Evolutionary conservation across 108 stramenopile species (phyloP).

Genomic region (Cyclotella baltica): DNA sequence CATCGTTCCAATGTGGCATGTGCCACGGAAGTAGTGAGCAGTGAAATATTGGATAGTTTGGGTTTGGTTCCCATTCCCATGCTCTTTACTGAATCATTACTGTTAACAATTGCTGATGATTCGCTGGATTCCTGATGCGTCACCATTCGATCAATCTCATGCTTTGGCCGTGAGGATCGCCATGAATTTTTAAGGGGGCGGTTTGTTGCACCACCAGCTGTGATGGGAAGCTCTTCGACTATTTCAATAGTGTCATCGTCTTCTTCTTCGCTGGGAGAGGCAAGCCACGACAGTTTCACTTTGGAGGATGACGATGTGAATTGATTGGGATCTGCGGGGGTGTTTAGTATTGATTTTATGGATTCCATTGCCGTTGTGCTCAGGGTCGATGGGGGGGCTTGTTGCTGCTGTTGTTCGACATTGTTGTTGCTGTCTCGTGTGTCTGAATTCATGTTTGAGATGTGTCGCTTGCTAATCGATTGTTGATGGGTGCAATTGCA

Average conservation of each 20-base stretch:
- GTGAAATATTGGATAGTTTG: conserved; percentile 33
- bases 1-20: conserved; percentile 44
- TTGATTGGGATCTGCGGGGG: background rate
- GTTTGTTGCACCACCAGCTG: background rate
- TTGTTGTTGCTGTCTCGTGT: background rate
- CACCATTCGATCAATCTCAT: background rate
- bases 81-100: background rate
- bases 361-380: conserved; percentile 12
- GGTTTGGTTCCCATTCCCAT: background rate
- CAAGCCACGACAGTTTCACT: background rate
- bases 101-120: background rate
- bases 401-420: background rate
- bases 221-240: background rate
- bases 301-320: background rate
- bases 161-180: background rate
- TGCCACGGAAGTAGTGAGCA: conserved; percentile 42
- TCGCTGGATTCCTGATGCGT: background rate
- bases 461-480: too few species aligned
- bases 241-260: conserved; percentile 3
- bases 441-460: too few species aligned
- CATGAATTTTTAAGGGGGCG: too few species aligned
- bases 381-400: background rate
- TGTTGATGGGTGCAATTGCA: too few species aligned
- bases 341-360: conserved; percentile 1
- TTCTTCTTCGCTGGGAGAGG: background rate